Conservation (phyloP, 371 early-diverging fungal genomes). For the Mortierella sp. region DNA sequence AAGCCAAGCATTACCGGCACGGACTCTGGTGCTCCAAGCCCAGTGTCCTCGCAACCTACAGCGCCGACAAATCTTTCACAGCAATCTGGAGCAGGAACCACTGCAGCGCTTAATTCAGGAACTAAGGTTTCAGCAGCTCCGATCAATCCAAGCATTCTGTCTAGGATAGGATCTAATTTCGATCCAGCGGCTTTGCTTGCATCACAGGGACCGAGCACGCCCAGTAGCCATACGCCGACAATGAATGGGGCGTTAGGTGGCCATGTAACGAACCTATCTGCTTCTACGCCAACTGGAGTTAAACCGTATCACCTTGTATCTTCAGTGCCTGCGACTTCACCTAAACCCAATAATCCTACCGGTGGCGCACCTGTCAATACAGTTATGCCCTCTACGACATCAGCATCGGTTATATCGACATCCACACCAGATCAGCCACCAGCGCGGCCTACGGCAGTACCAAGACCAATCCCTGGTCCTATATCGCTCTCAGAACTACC, state of each 20-base stretch:
- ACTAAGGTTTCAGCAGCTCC: slow-evolving; percentile 7
- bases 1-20: slow-evolving; percentile 26
- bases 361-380: background rate
- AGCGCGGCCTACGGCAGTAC: background rate
- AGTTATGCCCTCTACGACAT: background rate
- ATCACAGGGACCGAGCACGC: slow-evolving; percentile 13
- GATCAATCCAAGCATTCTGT: slow-evolving; percentile 47
- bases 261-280: background rate
- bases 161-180: slow-evolving; percentile 55
- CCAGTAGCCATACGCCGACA: background rate
- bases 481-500: slow-evolving; percentile 51
- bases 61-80: slow-evolving; percentile 8
- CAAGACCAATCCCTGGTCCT: slow-evolving; percentile 32
- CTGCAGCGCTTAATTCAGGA: background rate
- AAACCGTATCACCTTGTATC: background rate
- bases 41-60: background rate
- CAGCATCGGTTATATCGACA: background rate
- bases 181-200: slow-evolving; percentile 45
- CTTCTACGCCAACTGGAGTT: background rate
- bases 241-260: background rate
- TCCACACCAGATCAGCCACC: background rate
- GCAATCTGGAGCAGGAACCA: slow-evolving; percentile 3
- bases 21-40: background rate
- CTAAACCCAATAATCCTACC: background rate
- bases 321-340: background rate